Evolutionary conservation across 768 basidiomycete species (phyloP).

Genomic region (Lanmaoa rubissima): DNA sequence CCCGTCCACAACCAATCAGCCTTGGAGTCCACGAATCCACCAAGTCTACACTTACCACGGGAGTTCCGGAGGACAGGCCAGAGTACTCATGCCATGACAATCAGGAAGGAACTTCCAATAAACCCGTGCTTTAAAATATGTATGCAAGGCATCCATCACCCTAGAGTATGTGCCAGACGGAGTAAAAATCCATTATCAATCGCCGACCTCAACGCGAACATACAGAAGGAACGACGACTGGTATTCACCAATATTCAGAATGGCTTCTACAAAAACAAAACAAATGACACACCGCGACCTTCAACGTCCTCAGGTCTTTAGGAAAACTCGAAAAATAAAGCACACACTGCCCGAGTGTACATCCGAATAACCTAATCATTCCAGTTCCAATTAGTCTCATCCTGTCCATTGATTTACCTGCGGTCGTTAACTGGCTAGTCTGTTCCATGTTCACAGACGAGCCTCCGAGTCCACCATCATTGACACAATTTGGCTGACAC

Average conservation of each 20-base stretch:
- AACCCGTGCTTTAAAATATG: background rate
- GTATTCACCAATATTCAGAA: background rate
- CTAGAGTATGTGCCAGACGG: background rate
- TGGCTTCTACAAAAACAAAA: too few relatives aligned
- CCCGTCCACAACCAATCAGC: background rate
- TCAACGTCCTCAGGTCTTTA: conserved; percentile 5
- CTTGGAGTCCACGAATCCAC: background rate
- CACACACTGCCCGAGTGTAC: conserved; percentile 8
- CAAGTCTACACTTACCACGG: conserved; percentile 2
- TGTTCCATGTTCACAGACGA: background rate
- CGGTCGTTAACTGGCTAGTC: background rate
- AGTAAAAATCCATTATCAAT: background rate
- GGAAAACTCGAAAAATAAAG: conserved; percentile 12
- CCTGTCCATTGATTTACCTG: background rate
- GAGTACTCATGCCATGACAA: background rate
- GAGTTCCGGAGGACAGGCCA: background rate
- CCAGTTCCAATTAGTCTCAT: background rate
- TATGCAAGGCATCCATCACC: conserved; percentile 1
- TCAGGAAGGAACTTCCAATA: background rate
- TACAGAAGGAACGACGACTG: conserved; percentile 3
- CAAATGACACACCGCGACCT: background rate
- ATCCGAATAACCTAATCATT: conserved; percentile 7
- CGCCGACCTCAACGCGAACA: background rate
- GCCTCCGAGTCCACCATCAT: background rate
- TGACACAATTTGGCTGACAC: background rate